Base-by-base conservation (phyloP, 306 rosid species). In the Cajanus cajan region DNA sequence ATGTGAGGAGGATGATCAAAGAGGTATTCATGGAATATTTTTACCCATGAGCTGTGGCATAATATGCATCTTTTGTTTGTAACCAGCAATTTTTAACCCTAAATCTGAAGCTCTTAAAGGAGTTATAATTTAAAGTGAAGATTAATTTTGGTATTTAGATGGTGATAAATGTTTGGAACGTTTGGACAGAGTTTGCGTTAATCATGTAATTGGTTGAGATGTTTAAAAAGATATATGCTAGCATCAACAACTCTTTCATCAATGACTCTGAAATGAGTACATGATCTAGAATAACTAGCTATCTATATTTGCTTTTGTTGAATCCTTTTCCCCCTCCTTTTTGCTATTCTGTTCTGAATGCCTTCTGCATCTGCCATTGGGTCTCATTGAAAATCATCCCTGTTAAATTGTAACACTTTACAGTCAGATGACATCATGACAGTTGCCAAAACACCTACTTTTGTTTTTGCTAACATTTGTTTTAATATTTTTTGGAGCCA, bases 1-100 rank as follows among this genome's bases (percentile, higher is more conserved):
- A 80, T 65, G 39, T 50, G 83, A 72, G 24, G 93, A 90, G 72
- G 90, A 79, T 43, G 90, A 81, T 69, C 78, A 89, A 45, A 85
- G 44, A 87, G 96, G 95, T 87, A 67, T 82, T 72, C 65, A 47
- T 58, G 59, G 65, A 68, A 44, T 58, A 62, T 34, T n/a, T n/a
- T n/a, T 62, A 2, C 22, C 54, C 65, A 18, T 78, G 61, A 9
- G 61, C 28, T 41, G 6, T 82, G 72, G 21, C 8, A 57, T 54
- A 37, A 55, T 78, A 19, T 78, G 64, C 57, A 40, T 22, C 24
- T 58, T 77, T 66, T 57, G 70, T 71, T 43, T 51, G 21, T 59
- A 73, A 31, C 24, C 36, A 54, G 37, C 76, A 59, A 18, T 12
- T 40, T 55, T 78, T 59, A 7, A 48, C 59, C 81, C 25, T 68